A percentile compares a stretch with the other conserved stretches of the same genome.
Evolutionary conservation across 2,329 filamentous ascomycete species (phyloP).

Genomic region (Dactylella cylindrospora): DNA sequence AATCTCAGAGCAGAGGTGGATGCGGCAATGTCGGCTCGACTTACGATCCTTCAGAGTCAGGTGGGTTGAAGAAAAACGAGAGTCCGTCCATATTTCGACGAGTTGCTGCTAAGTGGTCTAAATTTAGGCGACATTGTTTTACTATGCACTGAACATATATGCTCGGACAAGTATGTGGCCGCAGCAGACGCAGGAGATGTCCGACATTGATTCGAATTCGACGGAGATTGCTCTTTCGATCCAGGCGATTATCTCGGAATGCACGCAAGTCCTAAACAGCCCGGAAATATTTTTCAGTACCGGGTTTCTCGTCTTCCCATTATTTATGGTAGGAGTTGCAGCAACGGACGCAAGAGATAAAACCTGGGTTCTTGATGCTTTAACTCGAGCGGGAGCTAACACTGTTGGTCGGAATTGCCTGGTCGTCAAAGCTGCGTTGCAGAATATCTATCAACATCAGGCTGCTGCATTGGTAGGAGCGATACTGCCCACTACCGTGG

Average conservation of each 20-base stretch:
- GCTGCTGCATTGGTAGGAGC: slow-evolving; percentile 27
- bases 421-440: slow-evolving; percentile 35
- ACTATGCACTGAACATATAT: slow-evolving; percentile 58
- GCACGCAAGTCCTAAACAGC: slow-evolving; percentile 43
- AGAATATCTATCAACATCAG: slow-evolving; percentile 31
- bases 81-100: slow-evolving; percentile 51
- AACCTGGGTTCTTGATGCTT: slow-evolving; percentile 56
- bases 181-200: slow-evolving; percentile 54
- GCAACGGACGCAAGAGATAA: slow-evolving; percentile 54
- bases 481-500: slow-evolving; percentile 16
- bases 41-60: slow-evolving; percentile 51
- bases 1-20: slow-evolving; percentile 43
- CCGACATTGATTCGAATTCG: slow-evolving; percentile 55
- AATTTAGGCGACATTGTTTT: slow-evolving; percentile 54
- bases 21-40: slow-evolving; percentile 30
- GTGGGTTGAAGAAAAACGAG: slow-evolving; percentile 46
- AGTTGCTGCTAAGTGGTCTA: slow-evolving; percentile 49
- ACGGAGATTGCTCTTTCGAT: slow-evolving; percentile 56
- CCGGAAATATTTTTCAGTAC: slow-evolving; percentile 53
- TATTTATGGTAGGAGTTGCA: slow-evolving; percentile 60
- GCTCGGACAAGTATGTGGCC: slow-evolving; percentile 60
- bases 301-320: slow-evolving; percentile 57
- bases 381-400: slow-evolving; percentile 49
- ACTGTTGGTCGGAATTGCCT: slow-evolving; percentile 39
- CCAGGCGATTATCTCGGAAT: slow-evolving; percentile 51